A percentile compares a stretch with the other conserved stretches of the same genome.
Evolutionary conservation across 2,329 filamentous ascomycete species (phyloP).

Genomic region (Aspergillus fumigatus): DNA sequence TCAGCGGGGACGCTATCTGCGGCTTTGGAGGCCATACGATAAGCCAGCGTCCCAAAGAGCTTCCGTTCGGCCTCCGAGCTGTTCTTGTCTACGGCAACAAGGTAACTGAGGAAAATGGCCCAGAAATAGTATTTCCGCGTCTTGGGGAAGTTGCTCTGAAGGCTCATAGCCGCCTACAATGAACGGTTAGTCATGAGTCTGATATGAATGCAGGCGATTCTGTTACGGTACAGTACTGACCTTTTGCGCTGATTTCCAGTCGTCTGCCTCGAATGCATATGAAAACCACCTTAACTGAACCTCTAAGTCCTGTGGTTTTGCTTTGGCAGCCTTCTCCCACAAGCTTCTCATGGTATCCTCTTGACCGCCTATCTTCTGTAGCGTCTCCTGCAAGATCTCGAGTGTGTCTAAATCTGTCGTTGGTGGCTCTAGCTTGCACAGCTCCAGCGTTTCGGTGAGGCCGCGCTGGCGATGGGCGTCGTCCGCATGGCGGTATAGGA

Average conservation of each 20-base stretch:
- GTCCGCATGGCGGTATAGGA: constrained; percentile 40
- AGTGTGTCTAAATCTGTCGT: constrained; percentile 43
- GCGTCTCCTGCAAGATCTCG: constrained; percentile 38
- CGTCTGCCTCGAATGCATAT: constrained; percentile 35
- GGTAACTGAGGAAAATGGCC: constrained; percentile 45
- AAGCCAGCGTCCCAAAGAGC: constrained; percentile 48
- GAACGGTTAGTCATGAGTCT: constrained; percentile 7
- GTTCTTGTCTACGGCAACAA: constrained; percentile 33
- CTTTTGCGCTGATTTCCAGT: constrained; percentile 48
- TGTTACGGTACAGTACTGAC: constrained; percentile 25
- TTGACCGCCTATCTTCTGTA: constrained; percentile 33
- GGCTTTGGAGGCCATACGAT: constrained; percentile 47
- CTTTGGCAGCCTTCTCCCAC: constrained; percentile 46
- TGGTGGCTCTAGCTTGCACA: constrained; percentile 41
- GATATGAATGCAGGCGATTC: background rate
- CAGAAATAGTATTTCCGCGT: constrained; percentile 47
- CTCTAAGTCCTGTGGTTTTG: constrained; percentile 40
- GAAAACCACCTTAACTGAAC: constrained; percentile 45
- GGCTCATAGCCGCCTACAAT: constrained; percentile 45
- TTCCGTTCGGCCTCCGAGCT: constrained; percentile 41
- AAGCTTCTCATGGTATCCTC: constrained; percentile 32
- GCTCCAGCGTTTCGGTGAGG: constrained; percentile 38
- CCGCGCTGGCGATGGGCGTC: constrained; percentile 40
- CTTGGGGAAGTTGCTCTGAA: constrained; percentile 47
- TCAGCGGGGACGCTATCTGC: constrained; percentile 41